These are phyloP conservation scores for Saccharum hybrid DNA, from an alignment of 202 grass and related monocot genomes.

Conservation along the genomic window DNA sequence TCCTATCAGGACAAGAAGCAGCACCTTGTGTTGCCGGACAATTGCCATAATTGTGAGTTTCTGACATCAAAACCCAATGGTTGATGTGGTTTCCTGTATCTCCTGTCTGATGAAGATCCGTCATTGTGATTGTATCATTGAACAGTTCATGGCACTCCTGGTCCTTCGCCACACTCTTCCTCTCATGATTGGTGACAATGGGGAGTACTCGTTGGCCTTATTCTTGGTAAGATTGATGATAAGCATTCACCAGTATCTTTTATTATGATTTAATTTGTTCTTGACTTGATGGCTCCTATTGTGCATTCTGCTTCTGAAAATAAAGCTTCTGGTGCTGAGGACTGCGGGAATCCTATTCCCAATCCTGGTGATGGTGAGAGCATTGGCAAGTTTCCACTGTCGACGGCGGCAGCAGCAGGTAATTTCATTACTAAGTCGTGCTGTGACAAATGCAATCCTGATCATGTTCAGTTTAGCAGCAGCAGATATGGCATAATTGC, in stretches of 20 bases:
- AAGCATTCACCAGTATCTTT: neutral
- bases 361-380: constrained; percentile 73
- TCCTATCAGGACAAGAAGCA: constrained; percentile 59
- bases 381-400: constrained; percentile 61
- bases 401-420: constrained; percentile 76
- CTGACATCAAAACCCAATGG: constrained; percentile 1
- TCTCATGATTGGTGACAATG: constrained; percentile 65
- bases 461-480: neutral
- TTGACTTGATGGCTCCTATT: constrained; percentile 28
- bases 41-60: constrained; percentile 72
- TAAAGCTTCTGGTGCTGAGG: constrained; percentile 78
- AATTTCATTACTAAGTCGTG: neutral
- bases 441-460: neutral
- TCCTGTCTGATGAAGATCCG: constrained; percentile 4
- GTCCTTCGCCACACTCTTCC: constrained; percentile 83
- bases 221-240: constrained; percentile 65
- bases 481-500: neutral
- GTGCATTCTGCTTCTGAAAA: constrained; percentile 18
- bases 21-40: constrained; percentile 66
- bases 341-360: constrained; percentile 76
- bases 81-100: neutral
- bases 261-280: neutral
- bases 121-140: constrained; percentile 40
- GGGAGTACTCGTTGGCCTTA: constrained; percentile 78
- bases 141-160: constrained; percentile 84